Evolutionary conservation across 768 basidiomycete species (phyloP).

Genomic region (Kwoniella sp.): DNA sequence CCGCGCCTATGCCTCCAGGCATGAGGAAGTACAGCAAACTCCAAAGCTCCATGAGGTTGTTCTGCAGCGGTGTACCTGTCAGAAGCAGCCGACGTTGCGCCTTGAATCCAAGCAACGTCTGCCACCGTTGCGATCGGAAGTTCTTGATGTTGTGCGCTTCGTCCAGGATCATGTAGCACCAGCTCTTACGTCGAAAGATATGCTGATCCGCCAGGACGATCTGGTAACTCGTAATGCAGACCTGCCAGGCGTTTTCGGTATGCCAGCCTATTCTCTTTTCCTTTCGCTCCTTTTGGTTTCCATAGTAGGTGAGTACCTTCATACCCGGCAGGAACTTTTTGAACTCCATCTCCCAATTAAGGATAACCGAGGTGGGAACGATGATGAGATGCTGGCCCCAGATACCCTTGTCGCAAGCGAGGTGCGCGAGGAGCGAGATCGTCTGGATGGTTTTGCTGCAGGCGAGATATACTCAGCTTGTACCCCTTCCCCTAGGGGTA

Average conservation of each 20-base stretch:
- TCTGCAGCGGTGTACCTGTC: slow-evolving; percentile 51
- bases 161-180: slow-evolving; percentile 95
- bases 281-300: slow-evolving; percentile 75
- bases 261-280: slow-evolving; percentile 88
- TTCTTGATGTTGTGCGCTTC: slow-evolving; percentile 99
- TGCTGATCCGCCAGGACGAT: slow-evolving; percentile 85
- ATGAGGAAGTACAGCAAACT: slow-evolving; percentile 52
- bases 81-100: slow-evolving; percentile 46
- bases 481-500: not conserved
- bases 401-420: slow-evolving; percentile 51
- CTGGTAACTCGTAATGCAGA: slow-evolving; percentile 90
- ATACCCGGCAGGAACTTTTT: slow-evolving; percentile 53
- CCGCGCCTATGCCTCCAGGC: slow-evolving; percentile 47
- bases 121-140: slow-evolving; percentile 90
- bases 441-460: slow-evolving; percentile 52
- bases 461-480: slow-evolving; percentile 10
- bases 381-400: slow-evolving; percentile 53
- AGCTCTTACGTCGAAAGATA: slow-evolving; percentile 84
- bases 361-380: slow-evolving; percentile 52
- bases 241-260: slow-evolving; percentile 82
- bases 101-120: slow-evolving; percentile 75
- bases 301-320: slow-evolving; percentile 51
- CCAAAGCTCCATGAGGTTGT: slow-evolving; percentile 54
- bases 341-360: slow-evolving; percentile 54
- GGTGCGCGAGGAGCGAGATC: slow-evolving; percentile 50